phyloP scores from a whole-genome alignment of 2,329 filamentous ascomycete genomes.

The Raffaelea ambrosiae region DNA sequence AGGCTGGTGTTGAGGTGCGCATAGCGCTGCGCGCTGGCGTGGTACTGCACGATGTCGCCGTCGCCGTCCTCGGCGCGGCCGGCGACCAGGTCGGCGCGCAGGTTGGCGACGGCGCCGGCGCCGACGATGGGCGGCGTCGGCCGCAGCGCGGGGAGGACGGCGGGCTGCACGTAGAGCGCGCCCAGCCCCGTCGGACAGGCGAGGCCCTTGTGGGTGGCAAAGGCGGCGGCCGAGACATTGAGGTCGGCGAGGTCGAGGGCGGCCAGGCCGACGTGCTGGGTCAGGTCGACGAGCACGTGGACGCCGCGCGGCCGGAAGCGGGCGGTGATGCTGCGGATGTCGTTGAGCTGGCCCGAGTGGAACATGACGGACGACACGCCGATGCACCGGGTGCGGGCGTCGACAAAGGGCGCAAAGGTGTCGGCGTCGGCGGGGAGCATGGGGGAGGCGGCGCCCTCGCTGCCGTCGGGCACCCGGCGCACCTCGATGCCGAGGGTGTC shows the following conservation, averaged over 20 bases:
- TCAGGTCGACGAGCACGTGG: conserved; percentile 1
- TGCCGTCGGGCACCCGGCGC: background rate
- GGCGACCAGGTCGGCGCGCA: background rate
- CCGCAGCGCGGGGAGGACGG: background rate
- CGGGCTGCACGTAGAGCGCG: background rate
- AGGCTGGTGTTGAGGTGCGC: background rate
- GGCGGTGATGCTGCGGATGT: background rate
- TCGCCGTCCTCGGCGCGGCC: too few relatives aligned
- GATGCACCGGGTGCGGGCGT: background rate
- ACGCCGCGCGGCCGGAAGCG: background rate
- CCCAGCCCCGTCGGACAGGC: background rate
- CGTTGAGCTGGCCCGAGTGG: conserved; percentile 1
- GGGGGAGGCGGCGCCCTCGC: background rate
- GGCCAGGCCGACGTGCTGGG: background rate
- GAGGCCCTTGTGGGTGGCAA: background rate
- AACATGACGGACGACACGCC: conserved; percentile 2
- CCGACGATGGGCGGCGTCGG: background rate
- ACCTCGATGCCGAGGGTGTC: background rate
- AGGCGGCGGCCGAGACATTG: background rate
- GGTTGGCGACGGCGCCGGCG: background rate
- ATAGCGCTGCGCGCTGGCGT: background rate
- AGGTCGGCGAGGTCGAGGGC: background rate
- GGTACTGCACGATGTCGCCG: background rate
- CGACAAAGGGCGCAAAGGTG: conserved; percentile 2
- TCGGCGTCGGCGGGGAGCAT: background rate